phyloP scores from a whole-genome alignment of 148 eudicot genomes.

The Beta vulgaris region DNA sequence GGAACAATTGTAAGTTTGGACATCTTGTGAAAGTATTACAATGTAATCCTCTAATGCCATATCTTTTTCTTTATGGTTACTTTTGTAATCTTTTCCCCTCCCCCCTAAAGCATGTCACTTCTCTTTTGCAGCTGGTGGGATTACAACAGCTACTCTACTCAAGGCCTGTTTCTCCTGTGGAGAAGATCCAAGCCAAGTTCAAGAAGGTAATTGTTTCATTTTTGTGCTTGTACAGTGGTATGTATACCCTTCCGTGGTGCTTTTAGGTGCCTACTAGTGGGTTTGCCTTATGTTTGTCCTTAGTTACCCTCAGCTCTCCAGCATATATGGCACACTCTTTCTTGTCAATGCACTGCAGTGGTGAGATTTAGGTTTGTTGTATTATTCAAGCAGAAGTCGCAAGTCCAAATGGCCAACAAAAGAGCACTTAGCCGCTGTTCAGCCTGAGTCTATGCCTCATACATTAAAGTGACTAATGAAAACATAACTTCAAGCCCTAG shows the following conservation, averaged over 20 bases:
- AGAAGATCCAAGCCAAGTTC: slow-evolving; percentile 72
- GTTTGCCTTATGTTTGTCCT: background rate
- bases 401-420: background rate
- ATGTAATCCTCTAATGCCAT: background rate
- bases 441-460: background rate
- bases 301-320: background rate
- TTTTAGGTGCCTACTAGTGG: background rate
- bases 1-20: background rate
- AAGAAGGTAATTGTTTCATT: slow-evolving; percentile 51
- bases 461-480: background rate
- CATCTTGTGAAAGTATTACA: background rate
- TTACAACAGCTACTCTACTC: slow-evolving; percentile 42
- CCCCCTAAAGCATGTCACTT: slow-evolving; percentile 8
- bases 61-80: background rate
- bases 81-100: background rate
- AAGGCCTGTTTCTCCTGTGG: slow-evolving; percentile 87
- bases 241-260: background rate
- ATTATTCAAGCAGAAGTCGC: background rate
- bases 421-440: background rate
- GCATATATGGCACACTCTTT: background rate
- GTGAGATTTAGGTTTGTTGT: background rate
- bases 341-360: background rate
- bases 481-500: background rate
- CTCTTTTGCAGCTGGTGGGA: slow-evolving; percentile 55
- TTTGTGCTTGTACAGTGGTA: background rate